Percentiles rank a stretch among this genome's conserved stretches.
These are phyloP conservation scores for Calendula officinalis DNA, from an alignment of 129 eudicot genomes.

Conservation along the genomic window DNA sequence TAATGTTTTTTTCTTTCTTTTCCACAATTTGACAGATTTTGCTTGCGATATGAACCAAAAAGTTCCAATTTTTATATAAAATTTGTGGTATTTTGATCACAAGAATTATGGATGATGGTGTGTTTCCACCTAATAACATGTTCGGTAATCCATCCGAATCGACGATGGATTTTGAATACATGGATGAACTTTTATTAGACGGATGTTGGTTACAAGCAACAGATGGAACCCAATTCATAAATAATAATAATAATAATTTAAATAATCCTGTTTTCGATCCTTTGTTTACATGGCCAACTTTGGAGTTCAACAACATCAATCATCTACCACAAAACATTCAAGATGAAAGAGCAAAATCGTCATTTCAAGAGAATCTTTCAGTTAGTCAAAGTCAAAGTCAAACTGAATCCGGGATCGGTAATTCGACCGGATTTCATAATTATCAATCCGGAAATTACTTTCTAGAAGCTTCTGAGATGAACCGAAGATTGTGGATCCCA, in stretches of 20 bases:
- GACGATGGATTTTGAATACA: constrained; percentile 68
- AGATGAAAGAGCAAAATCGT: constrained; percentile 51
- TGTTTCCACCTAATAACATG: constrained; percentile 48
- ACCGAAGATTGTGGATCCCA: constrained; percentile 66
- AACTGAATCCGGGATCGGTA: constrained; percentile 30
- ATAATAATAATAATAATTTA: constrained; percentile 28
- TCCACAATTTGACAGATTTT: constrained; percentile 30
- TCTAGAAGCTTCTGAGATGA: constrained; percentile 38
- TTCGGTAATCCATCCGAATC: constrained; percentile 50
- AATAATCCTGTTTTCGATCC: constrained; percentile 52
- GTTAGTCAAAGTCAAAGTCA: constrained; percentile 38
- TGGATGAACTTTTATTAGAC: constrained; percentile 74
- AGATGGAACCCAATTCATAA: constrained; percentile 59
- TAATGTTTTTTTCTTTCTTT: constrained; percentile 3
- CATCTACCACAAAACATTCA: constrained; percentile 30
- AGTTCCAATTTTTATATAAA: constrained; percentile 10
- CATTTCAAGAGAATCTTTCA: constrained; percentile 47
- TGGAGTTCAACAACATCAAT: constrained; percentile 39
- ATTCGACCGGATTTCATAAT: constrained; percentile 18
- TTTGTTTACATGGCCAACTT: constrained; percentile 52
- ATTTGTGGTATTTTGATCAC: constrained; percentile 18
- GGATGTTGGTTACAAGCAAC: constrained; percentile 87
- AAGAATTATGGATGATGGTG: constrained; percentile 59
- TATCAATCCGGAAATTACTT: constrained; percentile 32
- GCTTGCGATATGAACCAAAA: background rate